Percentiles rank a stretch among this genome's conserved stretches.
Evolutionary conservation across 2,329 filamentous ascomycete species (phyloP).

Genomic region (Aspergillus bombycis): DNA sequence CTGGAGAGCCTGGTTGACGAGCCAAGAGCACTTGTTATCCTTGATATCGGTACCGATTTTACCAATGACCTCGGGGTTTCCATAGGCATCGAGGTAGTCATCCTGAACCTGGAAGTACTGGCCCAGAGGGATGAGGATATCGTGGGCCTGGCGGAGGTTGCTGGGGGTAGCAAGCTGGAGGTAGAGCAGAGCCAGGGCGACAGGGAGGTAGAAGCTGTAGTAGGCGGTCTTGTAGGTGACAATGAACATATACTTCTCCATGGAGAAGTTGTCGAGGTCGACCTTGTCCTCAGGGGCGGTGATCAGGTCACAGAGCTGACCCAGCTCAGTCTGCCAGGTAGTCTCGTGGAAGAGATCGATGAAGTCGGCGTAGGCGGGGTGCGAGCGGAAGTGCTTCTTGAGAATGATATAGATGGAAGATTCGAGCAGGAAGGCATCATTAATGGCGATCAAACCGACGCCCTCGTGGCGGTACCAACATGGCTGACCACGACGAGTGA

Average conservation of each 20-base stretch:
- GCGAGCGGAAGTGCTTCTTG: constrained; percentile 88
- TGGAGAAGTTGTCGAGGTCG: constrained; percentile 90
- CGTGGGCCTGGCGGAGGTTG: constrained; percentile 86
- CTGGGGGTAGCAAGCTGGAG: constrained; percentile 80
- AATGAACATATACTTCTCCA: constrained; percentile 93
- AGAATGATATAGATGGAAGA: constrained; percentile 85
- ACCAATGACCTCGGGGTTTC: constrained; percentile 86
- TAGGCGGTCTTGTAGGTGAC: constrained; percentile 99
- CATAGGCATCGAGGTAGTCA: constrained; percentile 98
- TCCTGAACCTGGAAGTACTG: constrained; percentile 99
- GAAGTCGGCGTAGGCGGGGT: constrained; percentile 86
- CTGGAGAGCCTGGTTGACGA: constrained; percentile 90
- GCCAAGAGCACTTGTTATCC: constrained; percentile 99
- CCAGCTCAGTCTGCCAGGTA: constrained; percentile 91
- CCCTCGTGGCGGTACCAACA: constrained; percentile 94
- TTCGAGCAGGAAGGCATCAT: constrained; percentile 97
- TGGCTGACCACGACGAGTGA: constrained; percentile 89
- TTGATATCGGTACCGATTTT: constrained; percentile 99
- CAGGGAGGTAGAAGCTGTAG: constrained; percentile 98
- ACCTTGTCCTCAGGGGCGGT: constrained; percentile 94
- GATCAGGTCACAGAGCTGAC: constrained; percentile 90
- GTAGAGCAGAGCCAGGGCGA: constrained; percentile 86
- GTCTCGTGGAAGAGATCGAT: constrained; percentile 96
- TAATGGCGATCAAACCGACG: constrained; percentile 96
- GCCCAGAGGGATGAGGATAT: constrained; percentile 94